Percentiles rank a stretch among this genome's conserved stretches.
Evolutionary conservation across 148 eudicot genomes (phyloP).

Genomic region (Euryodendron excelsum): DNA sequence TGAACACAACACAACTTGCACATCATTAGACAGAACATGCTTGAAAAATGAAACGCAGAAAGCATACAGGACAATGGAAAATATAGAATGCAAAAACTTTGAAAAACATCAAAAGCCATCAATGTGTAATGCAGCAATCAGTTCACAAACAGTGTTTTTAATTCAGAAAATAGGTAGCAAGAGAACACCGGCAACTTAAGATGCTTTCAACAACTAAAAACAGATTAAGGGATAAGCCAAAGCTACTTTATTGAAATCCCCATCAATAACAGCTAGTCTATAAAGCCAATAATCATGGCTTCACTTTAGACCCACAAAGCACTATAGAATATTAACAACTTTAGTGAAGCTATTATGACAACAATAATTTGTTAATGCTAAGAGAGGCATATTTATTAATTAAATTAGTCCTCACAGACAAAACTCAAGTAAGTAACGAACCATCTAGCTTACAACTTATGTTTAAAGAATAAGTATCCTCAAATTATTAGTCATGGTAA

Average conservation of each 20-base stretch:
- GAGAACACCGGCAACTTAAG: neutral
- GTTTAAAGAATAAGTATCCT: neutral
- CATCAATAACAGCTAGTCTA: neutral
- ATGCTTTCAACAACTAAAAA: neutral
- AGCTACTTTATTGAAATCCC: neutral
- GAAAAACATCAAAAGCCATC: neutral
- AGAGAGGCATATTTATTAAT: neutral
- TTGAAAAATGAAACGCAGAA: neutral
- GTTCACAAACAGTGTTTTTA: neutral
- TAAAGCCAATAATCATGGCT: neutral
- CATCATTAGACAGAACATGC: neutral
- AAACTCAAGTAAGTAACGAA: neutral
- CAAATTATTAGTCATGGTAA: neutral
- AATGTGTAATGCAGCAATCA: neutral
- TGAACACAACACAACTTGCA: neutral
- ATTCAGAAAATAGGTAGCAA: neutral
- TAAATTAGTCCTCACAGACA: neutral
- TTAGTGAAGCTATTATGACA: neutral
- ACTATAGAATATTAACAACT: neutral
- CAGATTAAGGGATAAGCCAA: neutral
- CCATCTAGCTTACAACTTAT: neutral
- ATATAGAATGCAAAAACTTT: too few relatives aligned
- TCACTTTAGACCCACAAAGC: neutral
- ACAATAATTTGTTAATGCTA: too few relatives aligned
- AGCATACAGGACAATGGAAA: neutral